Conservation (phyloP, 345 rosid genomes). For the Rhodamnia rubescens region DNA sequence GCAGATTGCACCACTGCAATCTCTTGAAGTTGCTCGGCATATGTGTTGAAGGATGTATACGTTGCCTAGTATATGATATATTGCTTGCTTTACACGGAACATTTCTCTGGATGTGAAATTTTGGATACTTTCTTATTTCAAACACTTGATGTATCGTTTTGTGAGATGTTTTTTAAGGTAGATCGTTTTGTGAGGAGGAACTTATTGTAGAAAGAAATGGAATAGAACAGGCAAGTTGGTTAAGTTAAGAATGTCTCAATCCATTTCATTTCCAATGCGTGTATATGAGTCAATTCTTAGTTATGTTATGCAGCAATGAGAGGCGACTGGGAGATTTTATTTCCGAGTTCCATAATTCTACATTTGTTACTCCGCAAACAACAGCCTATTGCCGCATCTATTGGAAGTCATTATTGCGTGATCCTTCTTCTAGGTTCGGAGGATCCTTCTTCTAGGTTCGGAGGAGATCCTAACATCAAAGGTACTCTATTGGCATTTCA, state of each 20-base stretch:
- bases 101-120: not conserved
- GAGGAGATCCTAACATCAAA: too few relatives aligned
- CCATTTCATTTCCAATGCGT: too few relatives aligned
- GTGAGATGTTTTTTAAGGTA: not conserved
- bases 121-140: not conserved
- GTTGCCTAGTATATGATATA: slow-evolving; percentile 79
- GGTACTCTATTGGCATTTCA: too few relatives aligned
- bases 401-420: too few relatives aligned
- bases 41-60: slow-evolving; percentile 78
- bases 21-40: slow-evolving; percentile 92
- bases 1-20: slow-evolving; percentile 97
- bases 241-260: not conserved
- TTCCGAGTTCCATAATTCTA: too few relatives aligned
- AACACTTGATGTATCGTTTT: not conserved
- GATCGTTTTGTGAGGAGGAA: slow-evolving; percentile 30
- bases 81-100: not conserved
- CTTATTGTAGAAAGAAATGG: slow-evolving; percentile 38
- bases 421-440: too few relatives aligned
- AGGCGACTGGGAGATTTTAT: too few relatives aligned
- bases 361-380: too few relatives aligned
- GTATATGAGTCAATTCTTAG: too few relatives aligned
- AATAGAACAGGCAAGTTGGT: slow-evolving; percentile 48
- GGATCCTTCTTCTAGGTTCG: too few relatives aligned
- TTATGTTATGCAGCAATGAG: too few relatives aligned
- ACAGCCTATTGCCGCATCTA: too few relatives aligned